A percentile compares a stretch with the other conserved stretches of the same genome.
Evolutionary conservation across 805 yeast species (phyloP).

Genomic region (Pichia manshurica): DNA sequence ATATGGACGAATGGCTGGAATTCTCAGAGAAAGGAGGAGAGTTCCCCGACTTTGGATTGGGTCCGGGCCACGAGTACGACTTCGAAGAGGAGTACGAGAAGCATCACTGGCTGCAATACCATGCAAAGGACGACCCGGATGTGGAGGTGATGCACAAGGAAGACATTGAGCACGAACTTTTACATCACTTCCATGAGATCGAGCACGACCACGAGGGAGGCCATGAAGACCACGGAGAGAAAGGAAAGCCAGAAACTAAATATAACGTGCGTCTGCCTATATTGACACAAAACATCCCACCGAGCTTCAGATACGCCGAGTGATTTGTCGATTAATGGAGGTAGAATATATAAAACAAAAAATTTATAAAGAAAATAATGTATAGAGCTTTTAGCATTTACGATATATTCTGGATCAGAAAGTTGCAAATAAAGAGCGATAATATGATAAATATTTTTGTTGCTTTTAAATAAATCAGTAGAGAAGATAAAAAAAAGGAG

Average conservation of each 20-base stretch:
- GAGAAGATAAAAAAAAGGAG: too few species aligned
- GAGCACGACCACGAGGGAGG: constrained; percentile 33
- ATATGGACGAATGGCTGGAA: constrained; percentile 62
- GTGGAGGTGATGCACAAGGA: constrained; percentile 77
- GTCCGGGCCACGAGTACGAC: constrained; percentile 83
- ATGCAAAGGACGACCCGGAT: constrained; percentile 74
- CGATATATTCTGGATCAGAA: too few species aligned
- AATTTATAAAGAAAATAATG: too few species aligned
- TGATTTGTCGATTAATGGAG: too few species aligned
- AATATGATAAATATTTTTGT: too few species aligned
- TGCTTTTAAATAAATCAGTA: too few species aligned
- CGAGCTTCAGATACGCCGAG: constrained; percentile 3
- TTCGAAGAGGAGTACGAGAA: constrained; percentile 91
- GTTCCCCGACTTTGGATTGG: constrained; percentile 88
- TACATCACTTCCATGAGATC: constrained; percentile 82
- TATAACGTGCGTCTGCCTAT: constrained; percentile 15
- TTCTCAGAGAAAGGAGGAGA: constrained; percentile 59
- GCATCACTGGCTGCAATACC: constrained; percentile 88
- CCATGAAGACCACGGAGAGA: constrained; percentile 11
- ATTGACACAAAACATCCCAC: constrained; percentile 13
- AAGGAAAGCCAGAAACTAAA: background rate
- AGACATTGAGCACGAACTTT: constrained; percentile 80
- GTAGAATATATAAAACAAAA: too few species aligned
- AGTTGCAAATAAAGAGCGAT: too few species aligned
- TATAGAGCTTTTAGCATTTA: too few species aligned